Percentiles rank a stretch among this genome's conserved stretches.
Evolutionary conservation across 345 rosid genomes (phyloP).

Genomic region (Eucalyptus coolabah): DNA sequence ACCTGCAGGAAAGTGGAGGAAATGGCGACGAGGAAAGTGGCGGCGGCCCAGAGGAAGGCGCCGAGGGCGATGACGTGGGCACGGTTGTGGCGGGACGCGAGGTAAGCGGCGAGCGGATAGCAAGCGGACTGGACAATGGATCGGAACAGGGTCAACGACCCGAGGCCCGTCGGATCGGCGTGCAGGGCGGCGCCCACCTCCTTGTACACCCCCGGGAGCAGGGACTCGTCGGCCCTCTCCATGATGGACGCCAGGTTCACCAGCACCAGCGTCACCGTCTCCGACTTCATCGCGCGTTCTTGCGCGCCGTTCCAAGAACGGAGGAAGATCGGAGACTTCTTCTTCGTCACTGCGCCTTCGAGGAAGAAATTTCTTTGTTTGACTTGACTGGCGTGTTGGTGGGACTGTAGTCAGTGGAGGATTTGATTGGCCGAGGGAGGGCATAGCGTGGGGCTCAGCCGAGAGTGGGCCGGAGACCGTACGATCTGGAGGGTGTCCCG

Average conservation of each 20-base stretch:
- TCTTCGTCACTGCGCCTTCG: neutral
- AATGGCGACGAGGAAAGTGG: constrained; percentile 60
- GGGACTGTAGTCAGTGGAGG: neutral
- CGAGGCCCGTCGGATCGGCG: constrained; percentile 78
- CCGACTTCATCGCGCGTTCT: constrained; percentile 30
- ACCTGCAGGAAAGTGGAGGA: constrained; percentile 62
- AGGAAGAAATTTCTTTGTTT: neutral
- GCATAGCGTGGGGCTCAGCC: neutral
- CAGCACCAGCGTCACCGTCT: constrained; percentile 54
- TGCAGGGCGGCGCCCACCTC: constrained; percentile 81
- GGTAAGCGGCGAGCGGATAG: constrained; percentile 59
- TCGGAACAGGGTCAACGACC: constrained; percentile 53
- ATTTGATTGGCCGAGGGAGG: neutral
- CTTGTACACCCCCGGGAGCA: constrained; percentile 78
- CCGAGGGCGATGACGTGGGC: constrained; percentile 64
- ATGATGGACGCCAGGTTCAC: constrained; percentile 78
- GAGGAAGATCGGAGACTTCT: neutral
- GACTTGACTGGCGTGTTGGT: neutral
- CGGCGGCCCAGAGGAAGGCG: constrained; percentile 69
- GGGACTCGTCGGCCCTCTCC: constrained; percentile 90
- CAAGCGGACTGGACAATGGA: constrained; percentile 46
- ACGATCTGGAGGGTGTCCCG: neutral
- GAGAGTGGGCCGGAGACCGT: neutral
- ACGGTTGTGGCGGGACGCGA: constrained; percentile 41
- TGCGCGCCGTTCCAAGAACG: neutral